Conservation (phyloP, 371 early-diverging fungal genomes). For the Mortierella sp. region DNA sequence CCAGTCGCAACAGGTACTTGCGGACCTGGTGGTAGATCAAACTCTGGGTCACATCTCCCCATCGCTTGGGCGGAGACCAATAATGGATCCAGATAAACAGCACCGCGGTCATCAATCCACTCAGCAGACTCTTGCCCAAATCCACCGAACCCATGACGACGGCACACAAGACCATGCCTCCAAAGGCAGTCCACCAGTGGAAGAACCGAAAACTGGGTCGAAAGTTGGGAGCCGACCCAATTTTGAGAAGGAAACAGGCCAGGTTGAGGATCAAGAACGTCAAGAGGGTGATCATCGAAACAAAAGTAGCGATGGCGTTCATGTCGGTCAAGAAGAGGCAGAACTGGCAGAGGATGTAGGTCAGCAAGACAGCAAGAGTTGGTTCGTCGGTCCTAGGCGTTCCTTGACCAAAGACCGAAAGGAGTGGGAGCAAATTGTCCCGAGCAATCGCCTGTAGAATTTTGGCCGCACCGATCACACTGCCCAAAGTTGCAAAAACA, state of each 20-base stretch:
- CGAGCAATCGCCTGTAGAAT: constrained; percentile 74
- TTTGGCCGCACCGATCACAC: constrained; percentile 70
- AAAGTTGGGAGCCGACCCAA: constrained; percentile 74
- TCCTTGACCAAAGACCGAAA: constrained; percentile 55
- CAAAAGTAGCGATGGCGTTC: constrained; percentile 71
- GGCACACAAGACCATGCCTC: constrained; percentile 65
- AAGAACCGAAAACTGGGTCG: constrained; percentile 75
- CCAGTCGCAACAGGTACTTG: constrained; percentile 73
- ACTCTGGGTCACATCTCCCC: constrained; percentile 76
- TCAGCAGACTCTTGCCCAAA: constrained; percentile 59
- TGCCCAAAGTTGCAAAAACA: constrained; percentile 67
- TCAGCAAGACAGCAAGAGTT: constrained; percentile 60
- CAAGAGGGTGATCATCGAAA: constrained; percentile 70
- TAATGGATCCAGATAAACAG: constrained; percentile 72
- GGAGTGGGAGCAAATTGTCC: constrained; percentile 60
- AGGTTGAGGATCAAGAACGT: constrained; percentile 71
- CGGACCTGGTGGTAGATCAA: constrained; percentile 80
- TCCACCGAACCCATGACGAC: constrained; percentile 68
- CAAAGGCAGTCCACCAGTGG: constrained; percentile 69
- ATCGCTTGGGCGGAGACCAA: constrained; percentile 68
- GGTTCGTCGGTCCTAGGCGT: constrained; percentile 58
- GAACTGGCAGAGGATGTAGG: constrained; percentile 65
- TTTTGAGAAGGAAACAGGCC: constrained; percentile 72
- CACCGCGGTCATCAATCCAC: constrained; percentile 60
- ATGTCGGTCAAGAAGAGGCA: constrained; percentile 69